phyloP scores from a whole-genome alignment of 306 rosid genomes.

The Sindora glabra region DNA sequence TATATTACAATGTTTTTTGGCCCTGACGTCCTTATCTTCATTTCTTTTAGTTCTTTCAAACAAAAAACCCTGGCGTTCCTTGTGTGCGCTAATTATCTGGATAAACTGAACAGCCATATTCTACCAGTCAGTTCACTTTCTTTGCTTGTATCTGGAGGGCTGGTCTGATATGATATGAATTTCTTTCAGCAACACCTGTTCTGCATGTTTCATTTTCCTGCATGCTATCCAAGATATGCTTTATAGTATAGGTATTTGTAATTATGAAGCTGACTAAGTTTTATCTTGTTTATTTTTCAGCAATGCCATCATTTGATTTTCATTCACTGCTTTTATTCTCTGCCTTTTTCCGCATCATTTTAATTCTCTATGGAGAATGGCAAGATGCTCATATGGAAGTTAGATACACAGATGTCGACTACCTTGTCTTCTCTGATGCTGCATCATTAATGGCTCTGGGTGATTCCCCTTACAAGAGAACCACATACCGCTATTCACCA shows the following conservation, averaged over 20 bases:
- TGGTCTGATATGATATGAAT: not conserved
- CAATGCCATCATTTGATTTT: slow-evolving; percentile 31
- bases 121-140: not conserved
- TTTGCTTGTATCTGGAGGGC: not conserved
- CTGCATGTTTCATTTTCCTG: not conserved
- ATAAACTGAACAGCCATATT: not conserved
- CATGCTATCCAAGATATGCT: not conserved
- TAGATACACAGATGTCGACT: slow-evolving; percentile 82
- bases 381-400: slow-evolving; percentile 92
- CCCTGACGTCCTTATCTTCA: not conserved
- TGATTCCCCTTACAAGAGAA: slow-evolving; percentile 73
- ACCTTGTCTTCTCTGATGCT: slow-evolving; percentile 84
- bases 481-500: slow-evolving; percentile 87
- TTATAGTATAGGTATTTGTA: not conserved
- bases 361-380: slow-evolving; percentile 85
- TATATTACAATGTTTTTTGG: not conserved
- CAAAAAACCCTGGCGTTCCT: not conserved
- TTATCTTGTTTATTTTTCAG: not conserved
- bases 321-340: slow-evolving; percentile 38
- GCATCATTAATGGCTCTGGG: slow-evolving; percentile 75
- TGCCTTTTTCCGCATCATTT: slow-evolving; percentile 49
- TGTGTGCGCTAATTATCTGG: not conserved
- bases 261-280: not conserved
- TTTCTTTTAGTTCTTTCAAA: no score
- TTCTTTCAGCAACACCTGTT: not conserved